A percentile compares a stretch with the other conserved stretches of the same genome.
phyloP scores from a whole-genome alignment of 148 eudicot species.

The Chenopodium formosanum region DNA sequence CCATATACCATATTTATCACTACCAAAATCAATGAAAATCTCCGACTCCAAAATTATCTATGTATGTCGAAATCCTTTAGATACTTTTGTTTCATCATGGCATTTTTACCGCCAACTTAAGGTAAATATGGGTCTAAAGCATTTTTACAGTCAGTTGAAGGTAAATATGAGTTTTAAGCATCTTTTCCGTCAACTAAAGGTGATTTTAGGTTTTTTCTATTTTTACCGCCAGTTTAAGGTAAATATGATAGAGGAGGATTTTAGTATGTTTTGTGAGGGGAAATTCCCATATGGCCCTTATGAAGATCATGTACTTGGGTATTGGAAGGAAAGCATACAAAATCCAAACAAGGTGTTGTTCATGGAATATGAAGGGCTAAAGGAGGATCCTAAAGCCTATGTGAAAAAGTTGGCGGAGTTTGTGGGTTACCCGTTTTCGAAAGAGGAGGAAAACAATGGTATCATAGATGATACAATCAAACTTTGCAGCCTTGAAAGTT shows the following conservation, averaged over 20 bases:
- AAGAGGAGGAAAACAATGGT: slow-evolving; percentile 20
- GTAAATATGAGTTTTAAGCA: not conserved
- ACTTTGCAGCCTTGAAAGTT: slow-evolving; percentile 25
- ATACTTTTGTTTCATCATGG: slow-evolving; percentile 20
- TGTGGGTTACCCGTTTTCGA: slow-evolving; percentile 20
- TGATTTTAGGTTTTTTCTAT: not conserved
- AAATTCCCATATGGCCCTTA: slow-evolving; percentile 20
- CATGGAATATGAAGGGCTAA: slow-evolving; percentile 22
- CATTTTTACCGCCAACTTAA: slow-evolving; percentile 9
- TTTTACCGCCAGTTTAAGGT: not conserved
- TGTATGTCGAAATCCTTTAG: slow-evolving; percentile 9
- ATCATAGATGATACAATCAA: slow-evolving; percentile 13
- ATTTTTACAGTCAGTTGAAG: not conserved
- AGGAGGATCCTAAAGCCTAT: slow-evolving; percentile 6
- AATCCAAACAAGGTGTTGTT: slow-evolving; percentile 5
- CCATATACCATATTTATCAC: not conserved
- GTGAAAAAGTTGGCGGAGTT: slow-evolving; percentile 20
- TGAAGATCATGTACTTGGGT: slow-evolving; percentile 21
- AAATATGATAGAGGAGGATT: slow-evolving; percentile 8
- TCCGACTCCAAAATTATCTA: slow-evolving; percentile 10
- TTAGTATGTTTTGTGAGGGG: slow-evolving; percentile 17
- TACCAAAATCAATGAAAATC: slow-evolving; percentile 8
- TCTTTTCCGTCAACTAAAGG: not conserved
- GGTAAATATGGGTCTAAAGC: not conserved
- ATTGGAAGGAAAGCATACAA: slow-evolving; percentile 22